A percentile compares a stretch with the other conserved stretches of the same genome.
phyloP scores from a whole-genome alignment of 2,329 filamentous ascomycete species.

The Acrocalymma vagum region DNA sequence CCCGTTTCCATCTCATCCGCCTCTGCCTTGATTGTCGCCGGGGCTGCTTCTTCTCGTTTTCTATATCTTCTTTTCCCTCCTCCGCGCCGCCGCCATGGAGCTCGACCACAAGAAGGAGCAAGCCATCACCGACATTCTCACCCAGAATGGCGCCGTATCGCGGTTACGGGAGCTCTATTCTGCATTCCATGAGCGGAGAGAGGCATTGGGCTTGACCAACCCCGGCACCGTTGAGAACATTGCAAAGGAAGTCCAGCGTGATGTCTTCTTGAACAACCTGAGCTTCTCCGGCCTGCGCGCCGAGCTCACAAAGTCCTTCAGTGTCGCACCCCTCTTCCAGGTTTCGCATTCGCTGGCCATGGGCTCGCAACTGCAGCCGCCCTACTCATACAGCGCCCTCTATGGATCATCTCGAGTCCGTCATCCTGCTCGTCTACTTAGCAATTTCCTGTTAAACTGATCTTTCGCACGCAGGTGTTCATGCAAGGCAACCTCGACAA shows the following conservation, averaged over 20 bases:
- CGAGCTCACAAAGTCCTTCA: constrained; percentile 96
- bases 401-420: constrained; percentile 91
- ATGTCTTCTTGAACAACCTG: constrained; percentile 95
- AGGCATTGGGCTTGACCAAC: constrained; percentile 87
- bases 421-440: constrained; percentile 25
- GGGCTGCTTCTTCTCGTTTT: constrained; percentile 9
- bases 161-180: constrained; percentile 79
- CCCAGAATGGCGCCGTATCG: constrained; percentile 79
- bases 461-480: constrained; percentile 75
- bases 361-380: constrained; percentile 87
- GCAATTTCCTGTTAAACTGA: constrained; percentile 30
- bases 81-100: constrained; percentile 39
- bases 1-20: constrained; percentile 27
- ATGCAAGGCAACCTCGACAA: constrained; percentile 96
- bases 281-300: constrained; percentile 97
- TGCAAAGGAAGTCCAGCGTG: constrained; percentile 90
- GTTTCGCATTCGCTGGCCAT: constrained; percentile 96
- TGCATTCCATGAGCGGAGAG: constrained; percentile 85
- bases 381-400: constrained; percentile 93
- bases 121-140: constrained; percentile 67
- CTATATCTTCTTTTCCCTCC: constrained; percentile 19
- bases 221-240: constrained; percentile 92
- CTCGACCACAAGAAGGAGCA: constrained; percentile 42
- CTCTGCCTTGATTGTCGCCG: constrained; percentile 13
- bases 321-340: constrained; percentile 92